These are phyloP conservation scores for Populus tremula DNA, from an alignment of 345 rosid species.

Conservation along the genomic window DNA sequence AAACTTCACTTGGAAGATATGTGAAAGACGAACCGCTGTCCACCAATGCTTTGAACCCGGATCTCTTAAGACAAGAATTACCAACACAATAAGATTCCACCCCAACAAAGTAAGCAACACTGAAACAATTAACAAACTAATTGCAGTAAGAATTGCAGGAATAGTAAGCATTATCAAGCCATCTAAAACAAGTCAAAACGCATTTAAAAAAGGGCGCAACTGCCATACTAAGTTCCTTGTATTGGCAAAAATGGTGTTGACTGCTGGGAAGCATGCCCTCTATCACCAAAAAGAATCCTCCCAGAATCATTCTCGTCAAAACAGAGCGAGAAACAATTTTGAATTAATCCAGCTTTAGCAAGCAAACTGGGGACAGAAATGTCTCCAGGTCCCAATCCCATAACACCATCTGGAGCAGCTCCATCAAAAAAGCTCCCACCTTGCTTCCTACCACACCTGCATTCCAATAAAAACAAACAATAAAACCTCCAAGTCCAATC, in stretches of 20 bases:
- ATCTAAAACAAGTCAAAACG: background rate
- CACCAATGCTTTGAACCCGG: constrained; percentile 53
- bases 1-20: constrained; percentile 57
- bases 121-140: constrained; percentile 26
- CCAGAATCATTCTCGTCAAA: constrained; percentile 79
- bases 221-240: constrained; percentile 61
- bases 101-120: constrained; percentile 66
- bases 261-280: constrained; percentile 61
- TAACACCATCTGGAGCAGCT: constrained; percentile 84
- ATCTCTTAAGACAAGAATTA: constrained; percentile 57
- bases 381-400: constrained; percentile 82
- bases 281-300: constrained; percentile 78
- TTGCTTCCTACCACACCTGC: constrained; percentile 91
- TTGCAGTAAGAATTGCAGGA: constrained; percentile 7
- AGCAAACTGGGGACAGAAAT: constrained; percentile 78
- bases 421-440: constrained; percentile 73
- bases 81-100: constrained; percentile 72
- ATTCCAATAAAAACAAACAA: constrained; percentile 3
- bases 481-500: background rate
- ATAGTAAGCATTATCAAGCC: background rate
- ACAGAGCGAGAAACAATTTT: constrained; percentile 80
- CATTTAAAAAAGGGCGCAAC: background rate
- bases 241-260: constrained; percentile 61
- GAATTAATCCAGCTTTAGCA: constrained; percentile 68
- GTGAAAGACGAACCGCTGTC: constrained; percentile 93